phyloP scores from a whole-genome alignment of 202 grass and related monocot genomes.

The Musa balbisiana region DNA sequence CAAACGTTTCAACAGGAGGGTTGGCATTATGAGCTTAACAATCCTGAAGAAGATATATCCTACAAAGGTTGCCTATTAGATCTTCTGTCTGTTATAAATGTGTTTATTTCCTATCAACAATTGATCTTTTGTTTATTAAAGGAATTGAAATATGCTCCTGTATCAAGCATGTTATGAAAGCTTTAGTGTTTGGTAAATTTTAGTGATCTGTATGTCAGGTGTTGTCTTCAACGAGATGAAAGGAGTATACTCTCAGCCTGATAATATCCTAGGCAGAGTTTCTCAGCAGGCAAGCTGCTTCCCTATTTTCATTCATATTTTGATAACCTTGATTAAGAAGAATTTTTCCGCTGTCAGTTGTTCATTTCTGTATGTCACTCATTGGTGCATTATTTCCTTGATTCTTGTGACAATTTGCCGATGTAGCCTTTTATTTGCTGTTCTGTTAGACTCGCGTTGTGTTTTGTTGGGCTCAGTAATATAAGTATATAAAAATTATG shows the following conservation, averaged over 20 bases:
- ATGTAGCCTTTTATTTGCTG: not conserved
- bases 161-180: constrained; percentile 1
- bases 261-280: constrained; percentile 86
- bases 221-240: constrained; percentile 99
- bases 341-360: not conserved
- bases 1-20: constrained; percentile 99
- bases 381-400: not conserved
- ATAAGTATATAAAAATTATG: too few species aligned
- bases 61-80: constrained; percentile 58
- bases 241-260: constrained; percentile 97
- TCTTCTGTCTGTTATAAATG: constrained; percentile 13
- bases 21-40: constrained; percentile 99
- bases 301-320: constrained; percentile 17
- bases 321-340: not conserved
- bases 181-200: not conserved
- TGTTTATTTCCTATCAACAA: not conserved
- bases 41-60: constrained; percentile 83
- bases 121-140: not conserved
- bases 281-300: constrained; percentile 62
- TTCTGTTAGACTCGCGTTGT: too few species aligned
- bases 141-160: not conserved
- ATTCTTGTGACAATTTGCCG: not conserved
- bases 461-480: too few species aligned
- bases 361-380: not conserved
- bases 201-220: constrained; percentile 36